These are phyloP conservation scores for Eimeria tenella DNA, from an alignment of 169 alveolate species.

Conservation along the genomic window DNA sequence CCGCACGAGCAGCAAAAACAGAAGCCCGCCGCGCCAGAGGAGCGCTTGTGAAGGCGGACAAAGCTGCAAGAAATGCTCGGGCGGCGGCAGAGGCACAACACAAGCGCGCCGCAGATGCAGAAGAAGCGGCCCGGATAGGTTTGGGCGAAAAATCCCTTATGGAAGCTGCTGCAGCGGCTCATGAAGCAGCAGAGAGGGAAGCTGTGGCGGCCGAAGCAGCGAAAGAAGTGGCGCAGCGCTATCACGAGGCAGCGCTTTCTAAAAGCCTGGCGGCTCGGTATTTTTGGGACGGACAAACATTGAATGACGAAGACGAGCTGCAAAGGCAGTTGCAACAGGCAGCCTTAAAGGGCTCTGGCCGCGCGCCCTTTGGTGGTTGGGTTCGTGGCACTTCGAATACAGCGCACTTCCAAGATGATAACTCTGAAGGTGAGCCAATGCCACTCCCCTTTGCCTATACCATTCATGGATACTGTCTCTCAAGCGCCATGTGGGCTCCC, in stretches of 20 bases:
- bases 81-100: not conserved
- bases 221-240: not conserved
- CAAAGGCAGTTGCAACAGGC: not conserved
- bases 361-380: not conserved
- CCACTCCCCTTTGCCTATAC: too few relatives aligned
- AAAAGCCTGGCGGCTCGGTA: not conserved
- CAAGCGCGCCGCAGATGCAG: not conserved
- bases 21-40: not conserved
- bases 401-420: not conserved
- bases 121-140: not conserved
- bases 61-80: not conserved
- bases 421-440: not conserved
- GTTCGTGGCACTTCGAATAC: not conserved
- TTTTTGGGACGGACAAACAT: not conserved
- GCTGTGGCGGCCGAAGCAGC: not conserved
- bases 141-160: not conserved
- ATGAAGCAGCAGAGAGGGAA: not conserved
- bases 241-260: not conserved
- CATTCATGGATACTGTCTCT: too few relatives aligned
- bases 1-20: constrained; percentile 17
- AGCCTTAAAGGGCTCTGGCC: not conserved
- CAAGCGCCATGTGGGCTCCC: too few relatives aligned
- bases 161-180: constrained; percentile 3
- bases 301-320: not conserved
- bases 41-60: not conserved